Evolutionary conservation across 2,329 filamentous ascomycete species (phyloP).

Genomic region (Cladosporium sp.): DNA sequence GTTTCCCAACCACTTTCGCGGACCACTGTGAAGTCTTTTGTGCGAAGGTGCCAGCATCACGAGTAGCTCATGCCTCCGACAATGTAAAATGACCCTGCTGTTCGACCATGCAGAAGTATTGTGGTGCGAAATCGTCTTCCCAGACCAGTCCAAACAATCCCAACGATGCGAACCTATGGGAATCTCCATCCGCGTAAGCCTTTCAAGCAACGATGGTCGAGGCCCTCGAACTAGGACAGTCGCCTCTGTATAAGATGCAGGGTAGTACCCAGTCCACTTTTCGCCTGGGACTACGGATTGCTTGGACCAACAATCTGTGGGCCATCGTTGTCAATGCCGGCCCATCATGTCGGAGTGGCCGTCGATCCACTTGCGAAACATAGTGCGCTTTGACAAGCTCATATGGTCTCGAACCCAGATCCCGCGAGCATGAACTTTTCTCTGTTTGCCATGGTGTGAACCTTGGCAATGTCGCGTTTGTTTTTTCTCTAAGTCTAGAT

Average conservation of each 20-base stretch:
- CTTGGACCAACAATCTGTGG: background rate
- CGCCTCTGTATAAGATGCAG: background rate
- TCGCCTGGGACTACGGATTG: background rate
- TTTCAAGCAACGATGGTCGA: background rate
- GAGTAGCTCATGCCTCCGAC: background rate
- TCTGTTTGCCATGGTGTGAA: background rate
- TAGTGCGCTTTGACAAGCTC: constrained; percentile 1
- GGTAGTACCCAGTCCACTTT: background rate
- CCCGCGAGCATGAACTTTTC: background rate
- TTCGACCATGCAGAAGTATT: background rate
- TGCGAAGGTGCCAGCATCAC: background rate
- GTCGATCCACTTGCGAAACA: constrained; percentile 1
- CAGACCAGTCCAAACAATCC: background rate
- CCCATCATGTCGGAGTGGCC: background rate
- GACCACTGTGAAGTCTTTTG: background rate
- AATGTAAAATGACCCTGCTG: background rate
- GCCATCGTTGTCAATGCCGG: background rate
- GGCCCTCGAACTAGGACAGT: background rate
- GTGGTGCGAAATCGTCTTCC: background rate
- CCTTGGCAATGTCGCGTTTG: background rate
- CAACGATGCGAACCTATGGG: background rate
- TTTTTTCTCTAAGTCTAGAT: no score
- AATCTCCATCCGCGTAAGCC: background rate
- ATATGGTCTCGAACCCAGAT: background rate
- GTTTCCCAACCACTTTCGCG: background rate